A percentile compares a stretch with the other conserved stretches of the same genome.
These are phyloP conservation scores for Boechera divaricarpa DNA, from an alignment of 345 rosid species.

Conservation along the genomic window DNA sequence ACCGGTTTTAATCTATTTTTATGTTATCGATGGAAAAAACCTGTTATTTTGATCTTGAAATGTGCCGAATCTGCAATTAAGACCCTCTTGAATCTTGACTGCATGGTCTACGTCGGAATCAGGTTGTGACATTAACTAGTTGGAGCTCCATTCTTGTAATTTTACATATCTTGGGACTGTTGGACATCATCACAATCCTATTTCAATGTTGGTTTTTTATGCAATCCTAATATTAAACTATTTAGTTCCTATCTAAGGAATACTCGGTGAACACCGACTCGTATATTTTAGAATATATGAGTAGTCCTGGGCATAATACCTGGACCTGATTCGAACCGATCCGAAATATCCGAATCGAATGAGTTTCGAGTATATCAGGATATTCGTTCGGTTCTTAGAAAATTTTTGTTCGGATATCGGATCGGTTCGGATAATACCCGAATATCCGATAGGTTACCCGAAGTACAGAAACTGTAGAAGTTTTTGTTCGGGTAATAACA, in stretches of 20 bases:
- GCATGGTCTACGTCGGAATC: slow-evolving; percentile 2
- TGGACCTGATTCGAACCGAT: no score
- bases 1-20: background rate
- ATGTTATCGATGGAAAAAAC: background rate
- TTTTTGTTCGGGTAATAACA: no score
- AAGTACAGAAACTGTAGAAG: no score
- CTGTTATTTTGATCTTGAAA: background rate
- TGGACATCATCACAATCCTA: background rate
- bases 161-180: background rate
- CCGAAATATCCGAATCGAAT: no score
- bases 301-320: no score
- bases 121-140: slow-evolving; percentile 5
- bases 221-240: background rate
- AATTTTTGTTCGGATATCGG: no score
- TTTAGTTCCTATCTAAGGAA: background rate
- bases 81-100: background rate
- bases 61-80: slow-evolving; percentile 1
- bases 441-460: no score
- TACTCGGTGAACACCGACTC: background rate
- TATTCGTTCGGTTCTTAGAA: no score
- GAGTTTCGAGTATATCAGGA: no score
- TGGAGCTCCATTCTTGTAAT: slow-evolving; percentile 1
- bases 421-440: no score
- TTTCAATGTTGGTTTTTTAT: background rate
- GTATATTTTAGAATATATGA: background rate